These are phyloP conservation scores for Leccinellum rugosiceps DNA, from an alignment of 768 basidiomycete species.

Conservation along the genomic window DNA sequence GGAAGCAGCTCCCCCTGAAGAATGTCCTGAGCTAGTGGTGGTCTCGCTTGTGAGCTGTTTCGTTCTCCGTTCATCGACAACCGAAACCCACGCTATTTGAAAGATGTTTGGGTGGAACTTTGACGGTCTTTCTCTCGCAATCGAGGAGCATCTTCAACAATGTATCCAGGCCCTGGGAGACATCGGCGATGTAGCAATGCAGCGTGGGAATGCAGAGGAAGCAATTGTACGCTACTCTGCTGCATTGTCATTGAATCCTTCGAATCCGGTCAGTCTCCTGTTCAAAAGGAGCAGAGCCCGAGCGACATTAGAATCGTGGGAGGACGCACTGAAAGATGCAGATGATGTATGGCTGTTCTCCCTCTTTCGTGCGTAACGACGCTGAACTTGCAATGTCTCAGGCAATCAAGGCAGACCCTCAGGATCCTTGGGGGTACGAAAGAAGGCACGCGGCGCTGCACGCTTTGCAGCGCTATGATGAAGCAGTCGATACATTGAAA, in stretches of 20 bases:
- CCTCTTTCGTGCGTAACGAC: not conserved
- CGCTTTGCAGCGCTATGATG: not conserved
- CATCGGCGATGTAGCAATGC: not conserved
- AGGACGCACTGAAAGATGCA: slow-evolving; percentile 12
- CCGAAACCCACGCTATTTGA: not conserved
- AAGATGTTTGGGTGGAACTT: slow-evolving; percentile 17
- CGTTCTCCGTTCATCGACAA: not conserved
- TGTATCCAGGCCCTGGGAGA: not conserved
- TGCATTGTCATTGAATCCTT: not conserved
- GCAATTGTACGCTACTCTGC: slow-evolving; percentile 5
- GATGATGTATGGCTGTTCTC: not conserved
- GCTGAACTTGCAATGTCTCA: not conserved
- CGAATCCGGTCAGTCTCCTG: not conserved
- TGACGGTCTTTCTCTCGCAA: not conserved
- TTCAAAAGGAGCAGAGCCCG: slow-evolving; percentile 7
- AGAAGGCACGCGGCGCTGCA: slow-evolving; percentile 3
- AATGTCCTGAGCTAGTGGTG: not conserved
- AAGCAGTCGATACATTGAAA: not conserved
- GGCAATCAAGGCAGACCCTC: slow-evolving; percentile 3
- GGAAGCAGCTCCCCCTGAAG: not conserved
- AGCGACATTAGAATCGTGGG: not conserved
- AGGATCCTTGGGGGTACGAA: not conserved
- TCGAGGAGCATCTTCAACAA: not conserved
- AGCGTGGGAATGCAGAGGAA: not conserved
- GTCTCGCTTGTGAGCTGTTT: slow-evolving; percentile 9